Evolutionary conservation across 2,329 filamentous ascomycete species (phyloP), one percentile per base, ranked within the genome.

Genomic region (Cladosporium phlei): DNA sequence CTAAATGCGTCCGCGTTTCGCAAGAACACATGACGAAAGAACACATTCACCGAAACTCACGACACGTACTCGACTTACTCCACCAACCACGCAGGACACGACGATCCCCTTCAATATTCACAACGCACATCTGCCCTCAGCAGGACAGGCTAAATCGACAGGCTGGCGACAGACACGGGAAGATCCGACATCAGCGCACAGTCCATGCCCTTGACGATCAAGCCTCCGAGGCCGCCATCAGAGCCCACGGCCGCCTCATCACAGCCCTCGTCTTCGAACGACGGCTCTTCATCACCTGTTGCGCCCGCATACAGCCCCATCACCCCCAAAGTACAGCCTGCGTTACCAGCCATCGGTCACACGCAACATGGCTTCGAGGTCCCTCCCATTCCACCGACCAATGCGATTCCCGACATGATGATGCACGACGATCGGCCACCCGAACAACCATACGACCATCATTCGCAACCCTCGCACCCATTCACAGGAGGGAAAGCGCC

Each of bases 321-420:
- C 49, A 64, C 61, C 5, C 61, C 61, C 25, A 63, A 62, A 50
- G 59, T 56, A 27, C 55, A 57, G 39, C 60, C 60, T 20, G 55
- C 53, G 7, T 51, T 63, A 16, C 59, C 59, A 7, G 59, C 30
- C 32, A 32, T 40, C 12, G 37, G 28, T 20, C 38, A 34, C 24
- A 11, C 28, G 7, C 28, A 47, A 21, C 22, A 47, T 47, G 45
- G 16, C 37, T 40, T 47, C 30, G 35, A 47, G 20, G 12, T 40
- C 21, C 45, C 45, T 25, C 22, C 44, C 34, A 35, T 37, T 9
- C 33, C 50, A 37, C 20, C 42, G 24, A n/a, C 38, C 40, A 24
- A 38, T 33, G 38, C 48, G 32, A 35, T 42, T 25, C 11, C 45
- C 22, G 38, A 38, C 34, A 32, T 46, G 44, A 38, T 11, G 6